Conservation (phyloP, 192 early-diverging fungal species). For the Coemansia sp. region DNA sequence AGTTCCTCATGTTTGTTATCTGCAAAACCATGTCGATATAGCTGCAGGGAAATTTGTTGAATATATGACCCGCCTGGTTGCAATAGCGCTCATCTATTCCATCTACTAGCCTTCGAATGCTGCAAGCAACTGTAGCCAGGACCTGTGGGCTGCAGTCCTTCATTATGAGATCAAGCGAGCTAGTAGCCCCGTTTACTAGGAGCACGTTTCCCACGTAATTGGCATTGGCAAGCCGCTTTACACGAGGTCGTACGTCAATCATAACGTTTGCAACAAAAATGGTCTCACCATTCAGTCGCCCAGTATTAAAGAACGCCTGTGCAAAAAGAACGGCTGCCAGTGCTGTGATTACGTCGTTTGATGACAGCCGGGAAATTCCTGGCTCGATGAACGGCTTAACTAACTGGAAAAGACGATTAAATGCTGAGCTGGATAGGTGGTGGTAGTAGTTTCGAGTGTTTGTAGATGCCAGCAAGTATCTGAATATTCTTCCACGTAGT, state of each 20-base stretch:
- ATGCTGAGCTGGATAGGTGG: not conserved
- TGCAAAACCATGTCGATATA: not conserved
- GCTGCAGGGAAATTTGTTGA: not conserved
- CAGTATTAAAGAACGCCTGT: not conserved
- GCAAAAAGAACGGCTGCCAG: conserved; percentile 15
- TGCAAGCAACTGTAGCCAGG: not conserved
- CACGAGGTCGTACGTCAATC: conserved; percentile 1
- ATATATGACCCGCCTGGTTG: not conserved
- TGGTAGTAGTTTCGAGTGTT: not conserved
- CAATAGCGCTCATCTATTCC: not conserved
- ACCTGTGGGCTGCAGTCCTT: not conserved
- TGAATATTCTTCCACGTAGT: conserved; percentile 4
- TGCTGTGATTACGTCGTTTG: conserved; percentile 29
- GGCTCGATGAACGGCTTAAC: not conserved
- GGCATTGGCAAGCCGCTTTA: not conserved
- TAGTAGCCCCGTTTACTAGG: not conserved
- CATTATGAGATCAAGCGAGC: not conserved
- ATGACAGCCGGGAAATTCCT: not conserved
- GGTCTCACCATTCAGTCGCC: not conserved
- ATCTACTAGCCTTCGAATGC: not conserved
- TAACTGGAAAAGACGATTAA: not conserved
- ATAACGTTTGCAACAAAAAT: not conserved
- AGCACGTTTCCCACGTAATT: not conserved
- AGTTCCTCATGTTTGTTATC: not conserved
- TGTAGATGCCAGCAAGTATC: not conserved